A percentile compares a stretch with the other conserved stretches of the same genome.
Evolutionary conservation across 352 stramenopile species (phyloP).

Genomic region (Globisporangium mamillatum): DNA sequence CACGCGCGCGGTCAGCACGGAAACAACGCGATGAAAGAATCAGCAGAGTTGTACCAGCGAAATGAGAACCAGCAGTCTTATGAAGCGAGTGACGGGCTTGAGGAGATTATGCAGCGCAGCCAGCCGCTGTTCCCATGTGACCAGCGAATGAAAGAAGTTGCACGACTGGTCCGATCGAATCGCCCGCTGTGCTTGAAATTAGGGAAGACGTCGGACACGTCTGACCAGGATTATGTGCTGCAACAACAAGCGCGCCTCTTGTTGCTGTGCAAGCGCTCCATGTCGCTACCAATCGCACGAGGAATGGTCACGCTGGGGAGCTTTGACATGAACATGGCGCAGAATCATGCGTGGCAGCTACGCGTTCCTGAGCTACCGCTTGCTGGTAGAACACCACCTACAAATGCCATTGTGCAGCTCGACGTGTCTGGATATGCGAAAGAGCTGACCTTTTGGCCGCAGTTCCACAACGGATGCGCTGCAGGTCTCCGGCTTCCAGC

Average conservation of each 20-base stretch:
- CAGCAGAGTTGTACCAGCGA: conserved; percentile 13
- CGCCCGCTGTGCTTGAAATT: conserved; percentile 69
- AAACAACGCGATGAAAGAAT: conserved; percentile 4
- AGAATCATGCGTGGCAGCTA: conserved; percentile 85
- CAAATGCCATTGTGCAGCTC: conserved; percentile 91
- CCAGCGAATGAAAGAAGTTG: conserved; percentile 81
- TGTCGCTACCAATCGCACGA: conserved; percentile 91
- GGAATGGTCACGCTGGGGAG: conserved; percentile 97
- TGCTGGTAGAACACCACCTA: conserved; percentile 91
- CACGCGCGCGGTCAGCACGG: background rate
- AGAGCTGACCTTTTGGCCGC: conserved; percentile 94
- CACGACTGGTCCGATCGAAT: conserved; percentile 72
- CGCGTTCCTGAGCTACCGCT: conserved; percentile 91
- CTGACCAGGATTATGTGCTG: conserved; percentile 69
- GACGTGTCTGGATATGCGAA: conserved; percentile 88
- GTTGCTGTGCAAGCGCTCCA: conserved; percentile 91
- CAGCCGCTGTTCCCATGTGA: conserved; percentile 67
- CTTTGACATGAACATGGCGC: conserved; percentile 60
- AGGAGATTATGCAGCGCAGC: conserved; percentile 48
- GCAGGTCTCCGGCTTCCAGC: conserved; percentile 89
- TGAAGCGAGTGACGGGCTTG: conserved; percentile 57
- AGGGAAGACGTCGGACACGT: conserved; percentile 59
- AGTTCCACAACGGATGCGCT: conserved; percentile 98
- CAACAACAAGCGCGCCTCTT: conserved; percentile 95
- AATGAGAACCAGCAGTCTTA: conserved; percentile 17